phyloP scores from a whole-genome alignment of 768 basidiomycete genomes.

The Lactifluus rugatus region DNA sequence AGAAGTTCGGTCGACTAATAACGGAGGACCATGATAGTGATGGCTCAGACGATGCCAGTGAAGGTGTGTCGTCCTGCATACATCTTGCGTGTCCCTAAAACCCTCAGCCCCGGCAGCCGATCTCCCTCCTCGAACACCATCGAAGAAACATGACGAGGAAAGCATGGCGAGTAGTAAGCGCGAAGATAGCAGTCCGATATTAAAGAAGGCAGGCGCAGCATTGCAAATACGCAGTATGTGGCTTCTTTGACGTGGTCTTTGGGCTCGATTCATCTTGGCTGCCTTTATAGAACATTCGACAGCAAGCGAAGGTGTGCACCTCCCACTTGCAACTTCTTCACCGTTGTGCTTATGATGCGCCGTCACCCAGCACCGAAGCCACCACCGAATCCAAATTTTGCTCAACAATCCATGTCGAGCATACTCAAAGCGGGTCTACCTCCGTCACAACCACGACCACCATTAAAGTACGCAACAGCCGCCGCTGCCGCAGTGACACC shows the following conservation, averaged over 20 bases:
- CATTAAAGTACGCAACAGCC: slow-evolving; percentile 86
- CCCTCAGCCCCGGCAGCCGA: slow-evolving; percentile 31
- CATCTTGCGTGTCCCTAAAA: not conserved
- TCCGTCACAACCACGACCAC: slow-evolving; percentile 49
- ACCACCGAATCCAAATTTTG: slow-evolving; percentile 71
- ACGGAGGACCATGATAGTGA: slow-evolving; percentile 74
- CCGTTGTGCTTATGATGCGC: not conserved
- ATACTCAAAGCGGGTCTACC: slow-evolving; percentile 71
- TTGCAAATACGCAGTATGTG: slow-evolving; percentile 66
- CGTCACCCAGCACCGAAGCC: slow-evolving; percentile 46
- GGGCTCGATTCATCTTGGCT: slow-evolving; percentile 13
- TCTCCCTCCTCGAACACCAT: slow-evolving; percentile 50
- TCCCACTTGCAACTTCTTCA: not conserved
- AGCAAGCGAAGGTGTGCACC: slow-evolving; percentile 44
- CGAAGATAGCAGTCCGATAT: slow-evolving; percentile 58
- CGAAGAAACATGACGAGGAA: slow-evolving; percentile 76
- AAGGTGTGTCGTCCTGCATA: slow-evolving; percentile 39
- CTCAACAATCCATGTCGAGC: slow-evolving; percentile 63
- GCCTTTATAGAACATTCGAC: slow-evolving; percentile 51
- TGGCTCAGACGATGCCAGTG: slow-evolving; percentile 63
- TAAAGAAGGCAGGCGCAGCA: slow-evolving; percentile 63
- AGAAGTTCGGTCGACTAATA: slow-evolving; percentile 70
- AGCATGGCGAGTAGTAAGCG: slow-evolving; percentile 64
- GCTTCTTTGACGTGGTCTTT: not conserved
- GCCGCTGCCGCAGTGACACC: slow-evolving; percentile 57